Evolutionary conservation across 345 rosid species (phyloP).

Genomic region (Salix purpurea): DNA sequence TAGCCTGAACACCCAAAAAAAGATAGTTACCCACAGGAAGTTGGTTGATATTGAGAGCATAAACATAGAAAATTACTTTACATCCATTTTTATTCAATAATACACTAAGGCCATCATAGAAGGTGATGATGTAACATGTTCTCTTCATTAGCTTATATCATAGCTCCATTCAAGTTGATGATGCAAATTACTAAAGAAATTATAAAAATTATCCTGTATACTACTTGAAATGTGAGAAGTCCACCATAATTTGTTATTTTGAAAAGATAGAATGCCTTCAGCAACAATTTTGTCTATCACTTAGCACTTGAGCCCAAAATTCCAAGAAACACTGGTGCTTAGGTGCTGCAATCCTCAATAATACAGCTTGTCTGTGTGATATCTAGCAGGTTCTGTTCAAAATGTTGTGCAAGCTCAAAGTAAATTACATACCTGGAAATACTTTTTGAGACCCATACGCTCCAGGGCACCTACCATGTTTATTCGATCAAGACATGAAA

Average conservation of each 20-base stretch:
- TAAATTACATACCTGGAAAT: slow-evolving; percentile 63
- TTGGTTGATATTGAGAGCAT: not conserved
- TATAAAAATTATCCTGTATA: too few species aligned
- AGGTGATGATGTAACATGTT: not conserved
- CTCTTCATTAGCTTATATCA: too few species aligned
- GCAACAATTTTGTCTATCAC: too few species aligned
- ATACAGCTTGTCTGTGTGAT: too few species aligned
- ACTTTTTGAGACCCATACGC: slow-evolving; percentile 66
- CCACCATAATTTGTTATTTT: too few species aligned
- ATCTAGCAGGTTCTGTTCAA: not conserved
- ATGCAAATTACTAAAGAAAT: too few species aligned
- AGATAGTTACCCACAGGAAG: not conserved
- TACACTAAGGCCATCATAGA: not conserved
- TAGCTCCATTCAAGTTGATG: too few species aligned
- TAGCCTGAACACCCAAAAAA: slow-evolving; percentile 44
- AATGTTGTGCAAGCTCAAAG: not conserved
- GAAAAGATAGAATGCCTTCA: too few species aligned
- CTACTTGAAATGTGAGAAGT: too few species aligned
- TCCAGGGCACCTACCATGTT: slow-evolving; percentile 70
- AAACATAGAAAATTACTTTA: not conserved
- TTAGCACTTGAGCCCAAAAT: too few species aligned
- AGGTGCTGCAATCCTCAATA: too few species aligned
- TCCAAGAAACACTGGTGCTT: too few species aligned
- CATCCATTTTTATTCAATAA: not conserved
- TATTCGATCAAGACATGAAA: slow-evolving; percentile 78